These are phyloP conservation scores for Podila minutissima DNA, from an alignment of 192 early-diverging fungal genomes.

Conservation along the genomic window DNA sequence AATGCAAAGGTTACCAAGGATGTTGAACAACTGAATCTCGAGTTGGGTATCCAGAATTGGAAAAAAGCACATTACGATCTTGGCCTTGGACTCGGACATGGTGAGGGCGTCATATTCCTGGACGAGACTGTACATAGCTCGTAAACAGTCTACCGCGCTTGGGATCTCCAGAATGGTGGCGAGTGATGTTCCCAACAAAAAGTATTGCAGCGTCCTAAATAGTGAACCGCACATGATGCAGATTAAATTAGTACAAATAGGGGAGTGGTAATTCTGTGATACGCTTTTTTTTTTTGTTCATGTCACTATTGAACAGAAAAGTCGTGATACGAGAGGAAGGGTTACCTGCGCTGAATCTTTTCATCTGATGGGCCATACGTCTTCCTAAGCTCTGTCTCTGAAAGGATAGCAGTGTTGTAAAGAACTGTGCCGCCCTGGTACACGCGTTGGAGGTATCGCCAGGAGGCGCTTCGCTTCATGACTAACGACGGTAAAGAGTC, in stretches of 20 bases:
- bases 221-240: background rate
- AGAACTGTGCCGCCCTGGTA: conserved; percentile 46
- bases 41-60: too few species aligned
- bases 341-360: conserved; percentile 40
- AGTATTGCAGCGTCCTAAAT: conserved; percentile 37
- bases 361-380: conserved; percentile 24
- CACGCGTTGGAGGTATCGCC: conserved; percentile 38
- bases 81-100: conserved; percentile 24
- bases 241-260: background rate
- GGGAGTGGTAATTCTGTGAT: background rate
- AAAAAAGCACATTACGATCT: conserved; percentile 17
- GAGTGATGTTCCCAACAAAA: conserved; percentile 34
- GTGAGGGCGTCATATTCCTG: conserved; percentile 38
- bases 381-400: conserved; percentile 30
- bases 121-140: conserved; percentile 18
- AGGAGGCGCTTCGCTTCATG: conserved; percentile 33
- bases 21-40: too few species aligned
- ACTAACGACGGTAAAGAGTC: background rate
- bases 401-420: conserved; percentile 39
- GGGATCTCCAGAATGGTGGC: conserved; percentile 33
- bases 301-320: too few species aligned
- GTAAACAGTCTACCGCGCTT: conserved; percentile 12
- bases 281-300: background rate
- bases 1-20: background rate
- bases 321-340: background rate